These are phyloP conservation scores for Pseudomonodictys pantanalensis DNA, from an alignment of 495 filamentous ascomycete species.

Conservation along the genomic window DNA sequence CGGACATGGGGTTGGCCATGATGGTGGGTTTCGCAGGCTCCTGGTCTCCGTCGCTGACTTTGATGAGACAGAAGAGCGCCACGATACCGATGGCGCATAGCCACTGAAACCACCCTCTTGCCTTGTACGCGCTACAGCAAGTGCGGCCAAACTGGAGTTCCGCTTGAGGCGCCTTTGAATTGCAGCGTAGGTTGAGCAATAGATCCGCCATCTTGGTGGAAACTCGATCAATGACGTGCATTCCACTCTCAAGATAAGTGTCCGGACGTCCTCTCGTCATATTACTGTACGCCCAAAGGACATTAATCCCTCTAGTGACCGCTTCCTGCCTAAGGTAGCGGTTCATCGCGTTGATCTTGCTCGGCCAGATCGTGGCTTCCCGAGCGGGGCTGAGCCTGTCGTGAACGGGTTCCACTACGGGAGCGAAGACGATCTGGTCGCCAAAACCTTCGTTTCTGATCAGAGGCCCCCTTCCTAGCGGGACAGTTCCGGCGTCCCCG, in stretches of 20 bases:
- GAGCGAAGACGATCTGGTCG: constrained; percentile 46
- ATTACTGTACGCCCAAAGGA: constrained; percentile 52
- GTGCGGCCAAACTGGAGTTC: constrained; percentile 51
- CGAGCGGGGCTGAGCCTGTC: constrained; percentile 47
- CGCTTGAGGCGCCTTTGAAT: constrained; percentile 42
- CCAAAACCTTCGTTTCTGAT: constrained; percentile 30
- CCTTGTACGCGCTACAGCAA: constrained; percentile 53
- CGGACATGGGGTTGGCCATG: constrained; percentile 23
- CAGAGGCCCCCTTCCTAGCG: background rate
- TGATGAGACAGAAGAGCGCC: constrained; percentile 37
- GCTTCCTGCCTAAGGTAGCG: constrained; percentile 51
- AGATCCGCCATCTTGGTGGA: constrained; percentile 52
- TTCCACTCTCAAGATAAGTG: constrained; percentile 49
- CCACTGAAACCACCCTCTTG: constrained; percentile 38
- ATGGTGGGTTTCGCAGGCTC: background rate
- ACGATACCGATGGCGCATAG: constrained; percentile 37
- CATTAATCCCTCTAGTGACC: constrained; percentile 43
- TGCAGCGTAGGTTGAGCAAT: constrained; percentile 58
- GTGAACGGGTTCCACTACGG: constrained; percentile 56
- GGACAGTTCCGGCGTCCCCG: background rate
- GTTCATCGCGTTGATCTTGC: constrained; percentile 56
- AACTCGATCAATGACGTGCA: constrained; percentile 53
- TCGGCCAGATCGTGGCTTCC: constrained; percentile 49
- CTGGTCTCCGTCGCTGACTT: constrained; percentile 24
- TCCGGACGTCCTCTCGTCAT: constrained; percentile 43